phyloP scores from a whole-genome alignment of 345 rosid species.

The Toxicodendron radicans region DNA sequence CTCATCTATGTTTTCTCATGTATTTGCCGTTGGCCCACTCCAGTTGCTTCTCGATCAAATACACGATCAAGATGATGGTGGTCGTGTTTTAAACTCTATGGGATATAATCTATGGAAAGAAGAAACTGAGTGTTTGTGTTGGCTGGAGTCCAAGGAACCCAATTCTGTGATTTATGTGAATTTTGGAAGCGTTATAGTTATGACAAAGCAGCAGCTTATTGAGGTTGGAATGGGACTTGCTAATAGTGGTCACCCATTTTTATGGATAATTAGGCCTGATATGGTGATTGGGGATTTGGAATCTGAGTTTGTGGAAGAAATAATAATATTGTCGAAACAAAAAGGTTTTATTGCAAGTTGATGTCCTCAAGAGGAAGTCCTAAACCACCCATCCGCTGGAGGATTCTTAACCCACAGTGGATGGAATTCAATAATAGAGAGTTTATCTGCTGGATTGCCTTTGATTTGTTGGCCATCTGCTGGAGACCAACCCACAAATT shows the following conservation, averaged over 20 bases:
- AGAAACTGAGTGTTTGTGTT: constrained; percentile 14
- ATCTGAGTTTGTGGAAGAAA: background rate
- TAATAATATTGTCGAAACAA: background rate
- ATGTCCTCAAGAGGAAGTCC: background rate
- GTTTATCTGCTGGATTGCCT: background rate
- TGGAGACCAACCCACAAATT: background rate
- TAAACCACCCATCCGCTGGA: no score
- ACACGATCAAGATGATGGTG: background rate
- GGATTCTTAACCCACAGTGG: background rate
- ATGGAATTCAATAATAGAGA: background rate
- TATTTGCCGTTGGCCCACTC: background rate
- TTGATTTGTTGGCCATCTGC: no score
- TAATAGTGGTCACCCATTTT: constrained; percentile 2
- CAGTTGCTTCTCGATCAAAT: background rate
- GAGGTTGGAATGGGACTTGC: background rate
- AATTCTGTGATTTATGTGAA: constrained; percentile 15
- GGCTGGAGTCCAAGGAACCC: constrained; percentile 4
- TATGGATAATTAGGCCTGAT: background rate
- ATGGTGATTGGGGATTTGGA: constrained; percentile 5
- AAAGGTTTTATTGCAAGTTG: background rate
- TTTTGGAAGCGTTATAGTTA: constrained; percentile 4
- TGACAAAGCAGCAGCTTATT: background rate
- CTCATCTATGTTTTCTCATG: background rate
- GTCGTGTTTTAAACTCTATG: background rate
- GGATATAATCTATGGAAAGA: constrained; percentile 9